Evolutionary conservation across 2,329 filamentous ascomycete species (phyloP), one percentile per base, ranked within the genome.

Genomic region (Colletotrichum cereale): DNA sequence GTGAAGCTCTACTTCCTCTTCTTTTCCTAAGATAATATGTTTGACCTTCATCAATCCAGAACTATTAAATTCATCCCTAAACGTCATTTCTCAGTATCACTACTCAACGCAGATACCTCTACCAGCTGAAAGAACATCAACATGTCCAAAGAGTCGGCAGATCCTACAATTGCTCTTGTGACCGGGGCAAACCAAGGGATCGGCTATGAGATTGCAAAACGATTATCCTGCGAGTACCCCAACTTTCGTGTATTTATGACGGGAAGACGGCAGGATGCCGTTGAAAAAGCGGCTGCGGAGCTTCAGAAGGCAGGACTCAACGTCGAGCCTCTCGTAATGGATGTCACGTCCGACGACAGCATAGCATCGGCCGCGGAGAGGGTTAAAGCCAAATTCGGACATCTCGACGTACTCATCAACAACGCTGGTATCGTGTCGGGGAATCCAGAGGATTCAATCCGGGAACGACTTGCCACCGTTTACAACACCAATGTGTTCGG

Each of bases 401-500:
- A 86, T 10, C 78, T 91, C 55, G 88, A 91, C 76, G 85, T 90
- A 1, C 85, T 90, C 6, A 84, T 89, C 70, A 90, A 90, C 79
- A 90, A 90, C 61, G 88, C 88, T 4, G 89, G 88, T 2, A 90
- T 89, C 70, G 86, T 86, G n/a, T 79, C 79, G 7, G 86, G 85
- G 16, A 83, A 85, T 1, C 84, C 90, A 58, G 89, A 91, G 75
- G 84, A 86, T 8, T 77, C 87, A 4, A 80, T 80, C 1, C 82
- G 88, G 1, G 76, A 82, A 2, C 82, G 88, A 38, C 84, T 87
- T 52, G 81, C 84, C 2, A 82, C 77, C 2, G 86, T 90, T 75
- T 85, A 91, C 78, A 86, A 91, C 61, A 84, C 88, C 71, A 91
- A 91, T 75, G 87, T 90, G 75, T 89, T 88, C 67, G 89, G 89